Conservation (phyloP, 139 green algal genomes). For the Tetraselmis striata region DNA sequence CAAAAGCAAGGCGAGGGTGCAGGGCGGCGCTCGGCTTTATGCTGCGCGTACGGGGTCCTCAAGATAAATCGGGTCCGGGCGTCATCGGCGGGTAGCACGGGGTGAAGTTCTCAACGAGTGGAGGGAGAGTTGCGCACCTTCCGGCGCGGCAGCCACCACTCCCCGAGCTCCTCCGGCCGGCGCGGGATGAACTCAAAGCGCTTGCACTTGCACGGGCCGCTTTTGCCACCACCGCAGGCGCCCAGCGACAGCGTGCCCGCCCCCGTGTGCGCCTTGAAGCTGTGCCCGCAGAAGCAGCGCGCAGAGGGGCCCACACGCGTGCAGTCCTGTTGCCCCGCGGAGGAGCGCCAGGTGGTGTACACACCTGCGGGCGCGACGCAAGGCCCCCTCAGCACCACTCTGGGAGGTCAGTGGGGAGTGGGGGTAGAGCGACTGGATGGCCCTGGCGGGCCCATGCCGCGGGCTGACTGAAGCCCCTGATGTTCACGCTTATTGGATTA, state of each 20-base stretch:
- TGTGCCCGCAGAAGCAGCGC: slow-evolving; percentile 42
- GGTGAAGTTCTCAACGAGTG: too few relatives aligned
- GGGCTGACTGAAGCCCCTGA: too few relatives aligned
- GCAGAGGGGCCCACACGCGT: slow-evolving; percentile 32
- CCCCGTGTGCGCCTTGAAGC: slow-evolving; percentile 19
- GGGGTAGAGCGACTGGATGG: too few relatives aligned
- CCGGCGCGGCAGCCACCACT: slow-evolving; percentile 46
- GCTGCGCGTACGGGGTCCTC: too few relatives aligned
- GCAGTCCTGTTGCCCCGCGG: slow-evolving; percentile 25
- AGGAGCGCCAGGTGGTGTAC: slow-evolving; percentile 13
- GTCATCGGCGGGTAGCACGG: too few relatives aligned
- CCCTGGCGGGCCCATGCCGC: too few relatives aligned
- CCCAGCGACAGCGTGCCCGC: background rate
- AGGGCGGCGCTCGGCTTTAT: too few relatives aligned
- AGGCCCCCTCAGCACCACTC: background rate
- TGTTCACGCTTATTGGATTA: too few relatives aligned
- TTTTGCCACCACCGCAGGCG: background rate
- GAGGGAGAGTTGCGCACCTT: slow-evolving; percentile 27
- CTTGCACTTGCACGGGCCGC: background rate
- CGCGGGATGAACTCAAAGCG: slow-evolving; percentile 6
- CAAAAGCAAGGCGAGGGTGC: too few relatives aligned
- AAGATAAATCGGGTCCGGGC: too few relatives aligned
- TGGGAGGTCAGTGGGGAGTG: background rate
- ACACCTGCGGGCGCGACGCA: slow-evolving; percentile 1
- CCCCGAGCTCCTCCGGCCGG: slow-evolving; percentile 46